Evolutionary conservation across 2,329 filamentous ascomycete genomes (phyloP).

Genomic region (Monilinia polystroma): DNA sequence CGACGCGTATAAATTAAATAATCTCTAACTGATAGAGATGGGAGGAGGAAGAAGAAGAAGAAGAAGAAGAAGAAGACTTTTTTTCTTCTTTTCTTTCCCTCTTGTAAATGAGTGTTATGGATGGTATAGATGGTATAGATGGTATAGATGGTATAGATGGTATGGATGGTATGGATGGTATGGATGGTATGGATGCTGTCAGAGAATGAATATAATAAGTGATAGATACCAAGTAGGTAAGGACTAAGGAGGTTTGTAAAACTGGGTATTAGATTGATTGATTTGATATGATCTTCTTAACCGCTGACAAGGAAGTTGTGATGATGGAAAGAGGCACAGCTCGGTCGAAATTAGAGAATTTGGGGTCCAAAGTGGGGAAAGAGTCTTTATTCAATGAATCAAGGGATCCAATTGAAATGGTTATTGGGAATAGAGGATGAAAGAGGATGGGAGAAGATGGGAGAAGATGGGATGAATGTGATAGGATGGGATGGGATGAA

Average conservation of each 20-base stretch:
- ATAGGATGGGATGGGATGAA: no score
- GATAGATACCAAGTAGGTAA: no score
- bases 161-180: no score
- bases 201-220: constrained; percentile 16
- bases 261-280: no score
- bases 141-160: no score
- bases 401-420: background rate
- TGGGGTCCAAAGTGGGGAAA: constrained; percentile 20
- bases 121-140: no score
- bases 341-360: background rate
- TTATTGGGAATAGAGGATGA: no score
- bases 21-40: background rate
- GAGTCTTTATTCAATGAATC: background rate
- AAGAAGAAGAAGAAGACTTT: background rate
- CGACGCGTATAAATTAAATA: background rate
- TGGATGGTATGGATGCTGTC: background rate
- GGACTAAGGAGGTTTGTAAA: no score
- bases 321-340: constrained; percentile 21
- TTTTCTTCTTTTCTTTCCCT: no score
- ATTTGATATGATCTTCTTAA: constrained; percentile 17
- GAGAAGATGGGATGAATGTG: no score
- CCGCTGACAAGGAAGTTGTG: constrained; percentile 23
- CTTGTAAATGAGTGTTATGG: background rate
- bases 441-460: no score
- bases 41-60: background rate